Conservation (phyloP, 768 basidiomycete genomes). For the Russula emetica region DNA sequence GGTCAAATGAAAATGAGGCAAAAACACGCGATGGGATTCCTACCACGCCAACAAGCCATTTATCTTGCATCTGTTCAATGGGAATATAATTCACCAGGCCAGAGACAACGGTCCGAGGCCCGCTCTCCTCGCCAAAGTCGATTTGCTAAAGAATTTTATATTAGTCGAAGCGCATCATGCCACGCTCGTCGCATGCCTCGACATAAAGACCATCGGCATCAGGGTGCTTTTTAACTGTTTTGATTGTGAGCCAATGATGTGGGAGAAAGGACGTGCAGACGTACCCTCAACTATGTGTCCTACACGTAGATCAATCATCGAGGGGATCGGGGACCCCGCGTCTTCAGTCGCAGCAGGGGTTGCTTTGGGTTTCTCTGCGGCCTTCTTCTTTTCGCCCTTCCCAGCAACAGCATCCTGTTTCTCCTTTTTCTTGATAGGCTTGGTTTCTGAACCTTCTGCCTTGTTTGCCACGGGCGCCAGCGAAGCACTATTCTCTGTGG, state of each 20-base stretch:
- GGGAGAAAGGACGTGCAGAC: slow-evolving; percentile 29
- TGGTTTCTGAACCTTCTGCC: slow-evolving; percentile 40
- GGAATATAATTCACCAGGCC: slow-evolving; percentile 96
- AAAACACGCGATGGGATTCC: slow-evolving; percentile 28
- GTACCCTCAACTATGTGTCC: slow-evolving; percentile 88
- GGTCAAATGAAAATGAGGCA: slow-evolving; percentile 4
- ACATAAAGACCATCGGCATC: slow-evolving; percentile 98
- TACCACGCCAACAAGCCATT: slow-evolving; percentile 79
- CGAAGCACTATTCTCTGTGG: slow-evolving; percentile 32
- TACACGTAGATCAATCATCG: slow-evolving; percentile 96
- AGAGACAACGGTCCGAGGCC: slow-evolving; percentile 93
- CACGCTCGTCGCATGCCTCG: slow-evolving; percentile 51
- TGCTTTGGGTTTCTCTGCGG: slow-evolving; percentile 31
- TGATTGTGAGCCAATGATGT: slow-evolving; percentile 3
- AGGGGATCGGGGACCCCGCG: slow-evolving; percentile 79
- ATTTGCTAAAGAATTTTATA: slow-evolving; percentile 62
- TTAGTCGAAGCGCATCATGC: slow-evolving; percentile 3
- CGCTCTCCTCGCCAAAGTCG: slow-evolving; percentile 90
- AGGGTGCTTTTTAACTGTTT: slow-evolving; percentile 85
- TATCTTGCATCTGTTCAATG: slow-evolving; percentile 87
- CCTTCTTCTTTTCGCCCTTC: slow-evolving; percentile 37
- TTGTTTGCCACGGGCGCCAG: slow-evolving; percentile 45
- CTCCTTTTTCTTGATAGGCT: slow-evolving; percentile 43
- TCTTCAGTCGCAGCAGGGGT: slow-evolving; percentile 48
- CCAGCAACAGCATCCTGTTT: slow-evolving; percentile 42